These are phyloP conservation scores for Lodderomyces metapsilosis DNA, from an alignment of 1,139 yeast genomes.

Conservation along the genomic window DNA sequence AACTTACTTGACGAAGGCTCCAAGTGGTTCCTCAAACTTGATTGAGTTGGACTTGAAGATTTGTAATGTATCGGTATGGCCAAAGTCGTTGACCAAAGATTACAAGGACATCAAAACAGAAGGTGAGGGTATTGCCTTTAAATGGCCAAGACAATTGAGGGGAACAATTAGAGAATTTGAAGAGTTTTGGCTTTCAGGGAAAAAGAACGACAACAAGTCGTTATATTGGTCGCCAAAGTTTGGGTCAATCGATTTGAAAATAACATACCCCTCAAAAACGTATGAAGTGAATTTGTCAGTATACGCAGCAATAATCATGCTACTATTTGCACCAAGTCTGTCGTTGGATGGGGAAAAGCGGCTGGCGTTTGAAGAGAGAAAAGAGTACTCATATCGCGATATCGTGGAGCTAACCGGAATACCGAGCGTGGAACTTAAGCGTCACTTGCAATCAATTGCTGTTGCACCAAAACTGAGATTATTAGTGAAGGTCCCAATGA, in stretches of 20 bases:
- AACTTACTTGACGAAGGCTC: slow-evolving; percentile 20
- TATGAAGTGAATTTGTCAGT: slow-evolving; percentile 84
- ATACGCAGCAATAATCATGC: slow-evolving; percentile 72
- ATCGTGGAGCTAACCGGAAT: slow-evolving; percentile 68
- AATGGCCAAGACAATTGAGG: slow-evolving; percentile 44
- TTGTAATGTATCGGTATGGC: slow-evolving; percentile 54
- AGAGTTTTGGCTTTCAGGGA: slow-evolving; percentile 47
- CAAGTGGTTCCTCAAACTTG: slow-evolving; percentile 13
- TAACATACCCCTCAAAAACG: slow-evolving; percentile 62
- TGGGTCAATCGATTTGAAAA: slow-evolving; percentile 77
- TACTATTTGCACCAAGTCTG: slow-evolving; percentile 63
- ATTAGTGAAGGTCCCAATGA: slow-evolving; percentile 69
- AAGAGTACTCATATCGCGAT: slow-evolving; percentile 51
- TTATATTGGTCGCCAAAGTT: slow-evolving; percentile 82
- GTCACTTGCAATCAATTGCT: slow-evolving; percentile 82
- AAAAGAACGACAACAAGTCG: slow-evolving; percentile 69
- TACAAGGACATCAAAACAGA: slow-evolving; percentile 47
- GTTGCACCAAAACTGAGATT: slow-evolving; percentile 82
- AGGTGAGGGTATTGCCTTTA: slow-evolving; percentile 44
- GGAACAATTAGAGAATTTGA: slow-evolving; percentile 39
- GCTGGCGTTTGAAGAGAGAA: slow-evolving; percentile 44
- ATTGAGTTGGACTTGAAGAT: slow-evolving; percentile 51
- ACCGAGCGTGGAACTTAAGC: slow-evolving; percentile 66
- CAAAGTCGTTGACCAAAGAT: slow-evolving; percentile 52
- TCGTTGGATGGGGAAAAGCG: slow-evolving; percentile 42